A percentile compares a stretch with the other conserved stretches of the same genome.
phyloP scores from a whole-genome alignment of 2,329 filamentous ascomycete genomes.

The Parasarocladium wereldwijsianum region DNA sequence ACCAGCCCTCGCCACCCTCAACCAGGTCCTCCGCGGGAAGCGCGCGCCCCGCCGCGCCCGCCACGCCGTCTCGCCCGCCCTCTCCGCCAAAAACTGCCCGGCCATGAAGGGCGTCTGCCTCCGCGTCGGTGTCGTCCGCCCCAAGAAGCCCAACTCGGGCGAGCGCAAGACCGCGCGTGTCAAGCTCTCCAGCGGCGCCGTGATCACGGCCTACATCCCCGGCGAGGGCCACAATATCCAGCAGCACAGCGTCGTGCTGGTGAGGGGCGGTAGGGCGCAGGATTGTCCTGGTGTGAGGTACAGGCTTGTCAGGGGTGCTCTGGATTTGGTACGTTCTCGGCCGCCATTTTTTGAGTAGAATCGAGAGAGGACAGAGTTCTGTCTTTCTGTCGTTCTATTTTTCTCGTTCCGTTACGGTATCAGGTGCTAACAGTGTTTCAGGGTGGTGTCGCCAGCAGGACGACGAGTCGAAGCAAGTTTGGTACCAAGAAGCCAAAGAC shows the following conservation, averaged over 20 bases:
- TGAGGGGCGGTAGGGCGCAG: constrained; percentile 84
- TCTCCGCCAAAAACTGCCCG: constrained; percentile 53
- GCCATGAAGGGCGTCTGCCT: constrained; percentile 92
- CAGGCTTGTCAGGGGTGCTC: constrained; percentile 75
- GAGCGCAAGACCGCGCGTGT: constrained; percentile 93
- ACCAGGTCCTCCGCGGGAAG: constrained; percentile 63
- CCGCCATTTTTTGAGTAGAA: no score
- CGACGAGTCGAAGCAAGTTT: constrained; percentile 85
- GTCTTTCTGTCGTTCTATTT: constrained; percentile 1
- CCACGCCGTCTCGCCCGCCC: constrained; percentile 75
- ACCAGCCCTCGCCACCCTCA: constrained; percentile 47
- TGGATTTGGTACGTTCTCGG: constrained; percentile 66
- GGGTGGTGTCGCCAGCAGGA: constrained; percentile 80
- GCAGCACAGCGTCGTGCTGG: constrained; percentile 93
- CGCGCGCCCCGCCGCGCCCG: constrained; percentile 67
- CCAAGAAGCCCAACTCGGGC: constrained; percentile 98
- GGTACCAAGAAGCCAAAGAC: constrained; percentile 98
- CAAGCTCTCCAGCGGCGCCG: constrained; percentile 69
- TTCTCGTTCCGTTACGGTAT: not conserved
- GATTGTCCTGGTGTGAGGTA: constrained; percentile 99
- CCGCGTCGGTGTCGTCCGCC: constrained; percentile 83
- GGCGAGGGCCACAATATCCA: constrained; percentile 98
- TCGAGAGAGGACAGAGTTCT: not conserved
- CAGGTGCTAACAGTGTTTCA: constrained; percentile 21
- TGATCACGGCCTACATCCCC: constrained; percentile 87